These are phyloP conservation scores for Ceratobasidium papillatum DNA, from an alignment of 1,284 basidiomycete species.

Conservation along the genomic window DNA sequence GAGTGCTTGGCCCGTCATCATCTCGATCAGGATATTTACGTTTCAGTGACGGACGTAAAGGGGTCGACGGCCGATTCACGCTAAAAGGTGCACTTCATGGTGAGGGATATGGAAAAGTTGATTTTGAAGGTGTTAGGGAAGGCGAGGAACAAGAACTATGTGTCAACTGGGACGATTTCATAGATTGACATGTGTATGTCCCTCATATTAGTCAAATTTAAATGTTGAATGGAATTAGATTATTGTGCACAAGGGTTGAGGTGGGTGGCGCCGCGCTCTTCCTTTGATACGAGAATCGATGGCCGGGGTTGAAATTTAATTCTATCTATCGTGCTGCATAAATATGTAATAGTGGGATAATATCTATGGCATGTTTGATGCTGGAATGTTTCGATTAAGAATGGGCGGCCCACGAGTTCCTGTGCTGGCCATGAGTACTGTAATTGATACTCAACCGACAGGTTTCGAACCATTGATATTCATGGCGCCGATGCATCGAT, in stretches of 20 bases:
- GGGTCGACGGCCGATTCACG: conserved; percentile 8
- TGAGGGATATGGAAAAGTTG: conserved; percentile 20
- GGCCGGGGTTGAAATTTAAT: no score
- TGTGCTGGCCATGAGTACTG: no score
- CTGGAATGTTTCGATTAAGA: no score
- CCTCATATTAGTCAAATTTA: not conserved
- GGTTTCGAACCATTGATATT: not conserved
- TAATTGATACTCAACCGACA: no score
- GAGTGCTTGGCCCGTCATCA: conserved; percentile 18
- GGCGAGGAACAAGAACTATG: conserved; percentile 25
- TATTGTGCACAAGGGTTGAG: not conserved
- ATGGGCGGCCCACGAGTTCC: no score
- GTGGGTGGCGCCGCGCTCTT: not conserved
- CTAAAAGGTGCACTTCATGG: conserved; percentile 25
- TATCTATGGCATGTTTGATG: no score
- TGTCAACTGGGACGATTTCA: conserved; percentile 33
- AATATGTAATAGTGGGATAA: no score
- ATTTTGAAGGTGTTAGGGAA: conserved; percentile 34
- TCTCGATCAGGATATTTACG: conserved; percentile 30
- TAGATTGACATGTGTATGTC: not conserved
- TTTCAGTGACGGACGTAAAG: conserved; percentile 32
- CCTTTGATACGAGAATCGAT: not conserved
- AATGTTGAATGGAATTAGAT: not conserved
- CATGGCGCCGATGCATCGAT: not conserved
- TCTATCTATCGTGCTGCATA: no score